Evolutionary conservation across 208 protist species (phyloP), one percentile per base, ranked within the genome.

Genomic region (Leptomonas seymouri): DNA sequence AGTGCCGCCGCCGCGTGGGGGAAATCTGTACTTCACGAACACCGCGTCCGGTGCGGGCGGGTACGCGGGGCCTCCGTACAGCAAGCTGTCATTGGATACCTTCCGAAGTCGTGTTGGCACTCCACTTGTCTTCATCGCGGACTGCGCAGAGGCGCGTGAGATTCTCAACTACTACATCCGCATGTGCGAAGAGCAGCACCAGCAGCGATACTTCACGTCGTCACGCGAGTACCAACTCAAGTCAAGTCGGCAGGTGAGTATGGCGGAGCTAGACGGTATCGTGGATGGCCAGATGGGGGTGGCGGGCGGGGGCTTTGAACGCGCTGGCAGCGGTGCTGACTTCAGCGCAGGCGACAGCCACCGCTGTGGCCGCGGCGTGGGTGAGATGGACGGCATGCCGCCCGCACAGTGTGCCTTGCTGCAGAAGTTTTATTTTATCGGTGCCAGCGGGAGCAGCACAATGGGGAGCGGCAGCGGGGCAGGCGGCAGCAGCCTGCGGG

Each of bases 341-440:
- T 51, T 75, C 45, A 41, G 39, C 58, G 27, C 50, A 9, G 44
- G 25, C 27, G 71, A 70, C 57, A 21, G 12, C 28, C 44, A 63
- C 42, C 59, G 66, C 30, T 55, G 59, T 61, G 67, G 65, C 5
- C 27, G 77, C 42, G 59, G 59, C 31, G 25, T 46, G 56, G 70
- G 61, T 23, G 70, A 55, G 18, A 68, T 65, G 48, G 74, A 76
- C 61, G 55, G 31, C 51, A 60, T 45, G 5, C 44, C 50, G 16
- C 51, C 70, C 15, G 16, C 71, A 36, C 69, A 71, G 55, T 55
- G 71, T 16, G 53, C 70, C 14, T 57, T 82, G 12, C 65, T 79
- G 62, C 82, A 91, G 25, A 85, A 91, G 60, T 93, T 96, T 50
- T 91, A 89, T 69, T 96, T 96, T 45, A 86, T 96, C 66, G 91